Evolutionary conservation across 768 basidiomycete species (phyloP).

Genomic region (Leccinellum albellum): DNA sequence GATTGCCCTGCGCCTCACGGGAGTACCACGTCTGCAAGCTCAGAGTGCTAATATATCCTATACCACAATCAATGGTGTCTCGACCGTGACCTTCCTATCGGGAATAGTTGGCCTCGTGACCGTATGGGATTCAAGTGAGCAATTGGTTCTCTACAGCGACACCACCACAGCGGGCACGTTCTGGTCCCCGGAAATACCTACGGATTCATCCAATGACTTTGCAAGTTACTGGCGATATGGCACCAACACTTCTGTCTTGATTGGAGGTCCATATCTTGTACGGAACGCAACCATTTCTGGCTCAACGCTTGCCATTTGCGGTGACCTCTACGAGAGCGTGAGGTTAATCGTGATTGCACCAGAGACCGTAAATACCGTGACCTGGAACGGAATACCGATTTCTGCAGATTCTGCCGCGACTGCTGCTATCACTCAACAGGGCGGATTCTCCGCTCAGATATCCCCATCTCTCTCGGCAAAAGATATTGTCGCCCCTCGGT

Average conservation of each 20-base stretch:
- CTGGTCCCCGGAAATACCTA: slow-evolving; percentile 68
- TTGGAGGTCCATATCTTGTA: slow-evolving; percentile 64
- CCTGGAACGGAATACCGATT: slow-evolving; percentile 67
- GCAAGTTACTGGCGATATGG: slow-evolving; percentile 56
- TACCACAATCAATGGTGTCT: slow-evolving; percentile 25
- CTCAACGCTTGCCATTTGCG: slow-evolving; percentile 54
- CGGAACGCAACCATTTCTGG: slow-evolving; percentile 48
- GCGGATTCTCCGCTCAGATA: slow-evolving; percentile 50
- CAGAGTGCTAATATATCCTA: slow-evolving; percentile 25
- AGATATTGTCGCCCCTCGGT: slow-evolving; percentile 41
- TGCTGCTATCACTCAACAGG: slow-evolving; percentile 29
- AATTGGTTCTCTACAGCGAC: slow-evolving; percentile 69
- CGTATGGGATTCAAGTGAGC: slow-evolving; percentile 61
- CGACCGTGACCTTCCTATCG: slow-evolving; percentile 50
- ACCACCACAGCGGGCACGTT: slow-evolving; percentile 63
- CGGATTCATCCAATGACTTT: slow-evolving; percentile 37
- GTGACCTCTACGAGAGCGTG: slow-evolving; percentile 62
- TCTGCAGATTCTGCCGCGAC: slow-evolving; percentile 34
- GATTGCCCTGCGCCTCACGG: slow-evolving; percentile 41
- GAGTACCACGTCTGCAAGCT: slow-evolving; percentile 40
- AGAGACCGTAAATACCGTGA: slow-evolving; percentile 45
- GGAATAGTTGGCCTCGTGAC: slow-evolving; percentile 59
- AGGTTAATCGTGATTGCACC: slow-evolving; percentile 64
- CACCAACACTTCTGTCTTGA: slow-evolving; percentile 56
- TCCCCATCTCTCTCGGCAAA: slow-evolving; percentile 26